Evolutionary conservation across 2,329 filamentous ascomycete species (phyloP), one percentile per base, ranked within the genome.

Genomic region (Pseudogymnoascus sp.): DNA sequence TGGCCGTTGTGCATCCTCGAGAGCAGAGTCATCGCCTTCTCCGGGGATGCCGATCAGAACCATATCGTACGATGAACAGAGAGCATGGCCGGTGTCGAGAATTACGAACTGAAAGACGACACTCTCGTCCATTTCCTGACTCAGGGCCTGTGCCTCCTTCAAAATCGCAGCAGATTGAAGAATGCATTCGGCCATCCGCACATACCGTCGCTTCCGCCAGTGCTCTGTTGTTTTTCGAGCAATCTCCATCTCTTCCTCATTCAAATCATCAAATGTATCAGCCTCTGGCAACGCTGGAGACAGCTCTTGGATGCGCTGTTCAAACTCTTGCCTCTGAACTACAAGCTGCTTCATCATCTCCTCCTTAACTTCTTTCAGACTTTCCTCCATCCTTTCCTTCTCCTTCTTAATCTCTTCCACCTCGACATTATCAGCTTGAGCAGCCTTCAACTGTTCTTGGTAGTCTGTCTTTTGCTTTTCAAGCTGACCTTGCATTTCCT

Each of bases 101-200:
- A 97, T 86, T 11, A 90, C 88, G 72, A 97, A 99, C 73, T 99
- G 94, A 72, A 99, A 97, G 18, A 93, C 87, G 7, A 97, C 89
- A 66, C 86, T 86, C 73, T 97, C 94, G 67, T 94, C 90, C 77
- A 99, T 89, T 69, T 96, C 90, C 68, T 96, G 93, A 76, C 92
- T 96, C 90, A 99, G 94, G 63, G 99, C 87, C 71, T 99, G 94
- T 1, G 94, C 94, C 74, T 99, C 94, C 73, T 99, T 99, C 62
- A 99, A 75, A 28, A 87, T 84, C 6, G 90, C 86, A 2, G 93
- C 93, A 72, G 96, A 88, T 70, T 96, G 92, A 50, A 99, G 78
- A 28, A 97, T 87, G 1, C 87, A 85, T 73, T 97, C 94, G 2
- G 93, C 92, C 90, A 99, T 96, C 61, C 88, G 87, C 62, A 99